These are phyloP conservation scores for Salix caprea DNA, from an alignment of 345 rosid genomes.

Conservation along the genomic window DNA sequence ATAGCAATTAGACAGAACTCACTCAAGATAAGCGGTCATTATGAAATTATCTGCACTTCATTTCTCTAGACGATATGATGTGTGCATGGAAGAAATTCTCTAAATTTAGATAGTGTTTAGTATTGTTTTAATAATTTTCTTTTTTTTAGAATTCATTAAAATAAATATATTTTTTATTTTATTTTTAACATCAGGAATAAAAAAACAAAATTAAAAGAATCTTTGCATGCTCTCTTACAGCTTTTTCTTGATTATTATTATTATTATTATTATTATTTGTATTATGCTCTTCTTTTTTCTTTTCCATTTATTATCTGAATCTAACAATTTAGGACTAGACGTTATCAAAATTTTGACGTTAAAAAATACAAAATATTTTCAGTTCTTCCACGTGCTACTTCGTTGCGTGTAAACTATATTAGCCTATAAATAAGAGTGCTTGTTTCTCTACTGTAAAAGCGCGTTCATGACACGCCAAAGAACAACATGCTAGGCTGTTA, in stretches of 20 bases:
- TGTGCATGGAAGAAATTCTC: too few relatives aligned
- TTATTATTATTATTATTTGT: neutral
- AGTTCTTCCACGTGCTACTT: constrained; percentile 1
- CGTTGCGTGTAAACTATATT: neutral
- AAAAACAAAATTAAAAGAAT: neutral
- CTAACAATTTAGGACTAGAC: constrained; percentile 21
- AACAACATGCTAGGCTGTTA: too few relatives aligned
- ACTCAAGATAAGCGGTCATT: too few relatives aligned
- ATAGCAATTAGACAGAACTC: too few relatives aligned
- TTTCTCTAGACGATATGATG: too few relatives aligned
- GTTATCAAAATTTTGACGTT: neutral
- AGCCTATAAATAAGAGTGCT: constrained; percentile 4
- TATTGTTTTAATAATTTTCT: too few relatives aligned
- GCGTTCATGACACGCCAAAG: neutral
- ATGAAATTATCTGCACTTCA: too few relatives aligned
- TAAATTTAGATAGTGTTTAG: too few relatives aligned
- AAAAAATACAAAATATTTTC: neutral
- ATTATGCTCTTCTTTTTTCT: neutral
- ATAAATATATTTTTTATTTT: too few relatives aligned
- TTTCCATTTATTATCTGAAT: constrained; percentile 13
- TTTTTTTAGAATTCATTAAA: too few relatives aligned
- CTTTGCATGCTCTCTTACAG: neutral
- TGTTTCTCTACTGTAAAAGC: neutral
- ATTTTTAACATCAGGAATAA: too few relatives aligned
- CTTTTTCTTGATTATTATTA: neutral